Base-by-base conservation (phyloP, 2,329 filamentous ascomycete genomes). In the Nigrospora sphaerica region DNA sequence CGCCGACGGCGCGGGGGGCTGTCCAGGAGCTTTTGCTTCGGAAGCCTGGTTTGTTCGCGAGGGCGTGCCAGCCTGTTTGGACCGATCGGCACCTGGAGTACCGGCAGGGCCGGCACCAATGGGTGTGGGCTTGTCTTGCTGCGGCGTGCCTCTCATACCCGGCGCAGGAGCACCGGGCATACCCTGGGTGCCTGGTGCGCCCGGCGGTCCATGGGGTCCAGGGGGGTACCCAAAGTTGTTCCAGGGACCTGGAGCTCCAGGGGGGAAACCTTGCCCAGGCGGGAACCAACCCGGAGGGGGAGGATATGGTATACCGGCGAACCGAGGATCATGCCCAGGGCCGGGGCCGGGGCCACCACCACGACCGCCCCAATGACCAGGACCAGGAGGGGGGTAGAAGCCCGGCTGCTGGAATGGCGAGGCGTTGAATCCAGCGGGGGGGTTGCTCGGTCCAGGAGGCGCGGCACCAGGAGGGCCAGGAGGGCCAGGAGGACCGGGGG, bases 211-310 rank as follows among this genome's bases (percentile, higher is more conserved):
- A 40, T 62, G 66, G 39, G 61, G 75, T 28, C 78, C 78, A 33
- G 78, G 80, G 49, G 82, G 83, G 59, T 85, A 87, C 17, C 74
- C 78, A 54, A 70, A 76, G 60, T 69, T 74, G 59, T 66, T 70
- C 76, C 74, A 80, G 16, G 74, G 75, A 41, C 78, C 83, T 28
- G 79, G 80, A 13, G 80, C 83, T 31, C 67, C 73, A 51, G 78
- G 82, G 32, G 83, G 85, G 55, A 89, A 93, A 23, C 83, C 84
- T 65, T 88, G 86, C 7, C 84, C 85, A 10, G 82, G 80, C 54
- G 85, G 86, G 61, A 83, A 92, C 86, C 88, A 95, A 46, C 85
- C 86, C 19, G 81, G 80, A 40, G 82, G 86, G 14, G 82, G 84
- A 52, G 86, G 86, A 62, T 90, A 95, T 1, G 85, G 85, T 77